Conservation (phyloP, 345 rosid genomes). For the Populus pruinosa region DNA sequence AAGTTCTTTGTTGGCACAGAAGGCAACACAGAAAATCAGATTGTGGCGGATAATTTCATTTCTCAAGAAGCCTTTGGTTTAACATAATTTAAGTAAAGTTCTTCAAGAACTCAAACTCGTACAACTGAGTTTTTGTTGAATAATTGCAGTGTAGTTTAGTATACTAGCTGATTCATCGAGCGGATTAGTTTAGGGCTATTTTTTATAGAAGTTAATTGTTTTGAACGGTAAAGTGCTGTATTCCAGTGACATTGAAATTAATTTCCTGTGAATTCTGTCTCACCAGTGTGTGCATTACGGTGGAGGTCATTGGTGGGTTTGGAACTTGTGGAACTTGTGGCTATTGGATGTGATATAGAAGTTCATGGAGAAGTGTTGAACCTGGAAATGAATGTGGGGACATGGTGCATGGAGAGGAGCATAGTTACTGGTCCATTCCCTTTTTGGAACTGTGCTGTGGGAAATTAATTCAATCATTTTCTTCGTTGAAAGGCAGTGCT, state of each 20-base stretch:
- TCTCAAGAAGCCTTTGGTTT: slow-evolving; percentile 32
- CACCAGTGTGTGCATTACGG: slow-evolving; percentile 16
- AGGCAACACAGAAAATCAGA: slow-evolving; percentile 23
- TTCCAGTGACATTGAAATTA: slow-evolving; percentile 14
- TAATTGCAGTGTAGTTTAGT: slow-evolving; percentile 12
- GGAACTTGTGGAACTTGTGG: slow-evolving; percentile 14
- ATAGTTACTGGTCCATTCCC: slow-evolving; percentile 50
- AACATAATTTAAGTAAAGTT: slow-evolving; percentile 26
- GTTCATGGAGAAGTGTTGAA: slow-evolving; percentile 32
- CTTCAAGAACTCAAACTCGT: slow-evolving; percentile 4
- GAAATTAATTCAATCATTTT: slow-evolving; percentile 32
- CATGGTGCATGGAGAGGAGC: slow-evolving; percentile 65
- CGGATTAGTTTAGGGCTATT: background rate
- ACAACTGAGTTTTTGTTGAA: slow-evolving; percentile 12
- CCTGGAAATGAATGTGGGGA: slow-evolving; percentile 47
- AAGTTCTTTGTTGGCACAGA: slow-evolving; percentile 28
- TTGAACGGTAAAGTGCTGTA: background rate
- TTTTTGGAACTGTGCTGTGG: slow-evolving; percentile 46
- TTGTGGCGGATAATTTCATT: slow-evolving; percentile 27
- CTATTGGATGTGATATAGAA: slow-evolving; percentile 21
- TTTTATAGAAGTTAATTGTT: background rate
- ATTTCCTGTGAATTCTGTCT: slow-evolving; percentile 15
- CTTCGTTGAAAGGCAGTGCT: slow-evolving; percentile 34
- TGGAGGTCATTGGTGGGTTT: slow-evolving; percentile 5
- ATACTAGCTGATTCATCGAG: slow-evolving; percentile 12